phyloP scores from a whole-genome alignment of 768 basidiomycete genomes.

The Amanita pallidorosea region DNA sequence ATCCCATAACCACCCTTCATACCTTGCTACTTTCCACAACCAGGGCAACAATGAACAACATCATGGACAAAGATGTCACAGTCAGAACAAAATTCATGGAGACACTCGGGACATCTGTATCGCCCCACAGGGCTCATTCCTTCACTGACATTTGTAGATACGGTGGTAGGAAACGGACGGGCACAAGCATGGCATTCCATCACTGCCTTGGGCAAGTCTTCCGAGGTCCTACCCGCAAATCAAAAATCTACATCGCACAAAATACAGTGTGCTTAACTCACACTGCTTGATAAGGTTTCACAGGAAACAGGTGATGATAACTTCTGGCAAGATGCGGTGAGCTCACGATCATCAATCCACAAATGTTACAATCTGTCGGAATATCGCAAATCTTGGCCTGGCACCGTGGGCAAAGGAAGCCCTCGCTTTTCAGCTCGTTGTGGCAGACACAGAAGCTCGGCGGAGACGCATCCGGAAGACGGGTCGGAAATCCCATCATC shows the following conservation, averaged over 20 bases:
- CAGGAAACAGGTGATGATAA: slow-evolving; percentile 93
- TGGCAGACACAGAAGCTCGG: slow-evolving; percentile 90
- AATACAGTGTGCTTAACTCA: slow-evolving; percentile 26
- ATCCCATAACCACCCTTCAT: no score
- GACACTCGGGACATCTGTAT: slow-evolving; percentile 71
- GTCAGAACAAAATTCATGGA: slow-evolving; percentile 83
- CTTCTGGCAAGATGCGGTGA: slow-evolving; percentile 95
- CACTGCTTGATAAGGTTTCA: slow-evolving; percentile 76
- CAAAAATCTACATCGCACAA: not conserved
- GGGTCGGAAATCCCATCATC: slow-evolving; percentile 99
- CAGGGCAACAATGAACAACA: slow-evolving; percentile 90
- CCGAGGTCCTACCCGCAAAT: slow-evolving; percentile 25
- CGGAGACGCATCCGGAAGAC: slow-evolving; percentile 74
- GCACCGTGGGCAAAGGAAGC: slow-evolving; percentile 93
- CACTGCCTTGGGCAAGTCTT: slow-evolving; percentile 20
- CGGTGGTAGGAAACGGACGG: slow-evolving; percentile 45
- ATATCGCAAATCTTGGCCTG: slow-evolving; percentile 92
- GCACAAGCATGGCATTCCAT: slow-evolving; percentile 74
- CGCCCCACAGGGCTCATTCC: slow-evolving; percentile 60
- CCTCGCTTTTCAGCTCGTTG: slow-evolving; percentile 82
- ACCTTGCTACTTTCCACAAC: slow-evolving; percentile 20
- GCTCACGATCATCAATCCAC: slow-evolving; percentile 95
- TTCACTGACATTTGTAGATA: slow-evolving; percentile 30
- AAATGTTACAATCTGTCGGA: slow-evolving; percentile 96
- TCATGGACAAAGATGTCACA: slow-evolving; percentile 97